A percentile compares a stretch with the other conserved stretches of the same genome.
Evolutionary conservation across 305 asterid species (phyloP).

Genomic region (Fraxinus angustifolia): DNA sequence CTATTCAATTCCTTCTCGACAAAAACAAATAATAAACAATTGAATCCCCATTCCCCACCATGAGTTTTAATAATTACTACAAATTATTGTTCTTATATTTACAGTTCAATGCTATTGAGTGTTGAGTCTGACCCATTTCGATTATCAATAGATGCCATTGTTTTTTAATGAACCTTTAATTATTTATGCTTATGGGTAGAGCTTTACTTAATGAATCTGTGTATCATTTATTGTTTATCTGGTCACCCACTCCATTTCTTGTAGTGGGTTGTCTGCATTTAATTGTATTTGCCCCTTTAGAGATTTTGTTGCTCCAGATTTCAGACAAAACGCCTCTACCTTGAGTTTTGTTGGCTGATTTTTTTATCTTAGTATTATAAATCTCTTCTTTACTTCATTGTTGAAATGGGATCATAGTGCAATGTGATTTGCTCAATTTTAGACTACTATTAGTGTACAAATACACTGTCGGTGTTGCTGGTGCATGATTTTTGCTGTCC

Average conservation of each 20-base stretch:
- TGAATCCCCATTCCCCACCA: conserved; percentile 6
- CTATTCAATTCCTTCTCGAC: neutral
- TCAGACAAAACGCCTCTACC: neutral
- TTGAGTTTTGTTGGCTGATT: neutral
- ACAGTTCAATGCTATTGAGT: neutral
- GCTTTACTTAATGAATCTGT: neutral
- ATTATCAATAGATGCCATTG: neutral
- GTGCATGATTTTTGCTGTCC: neutral
- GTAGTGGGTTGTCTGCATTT: conserved; percentile 4
- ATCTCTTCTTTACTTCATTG: neutral
- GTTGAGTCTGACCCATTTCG: neutral
- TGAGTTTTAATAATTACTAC: conserved; percentile 19
- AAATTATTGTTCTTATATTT: neutral
- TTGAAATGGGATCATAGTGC: neutral
- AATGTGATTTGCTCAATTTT: neutral
- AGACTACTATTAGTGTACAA: neutral
- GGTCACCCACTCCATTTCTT: conserved; percentile 1
- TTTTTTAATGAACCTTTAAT: neutral
- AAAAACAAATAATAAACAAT: neutral
- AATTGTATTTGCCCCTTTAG: neutral
- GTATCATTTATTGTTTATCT: neutral
- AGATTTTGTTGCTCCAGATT: neutral
- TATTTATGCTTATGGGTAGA: neutral
- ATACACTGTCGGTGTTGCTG: conserved; percentile 1
- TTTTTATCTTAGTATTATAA: neutral